Conservation (phyloP, 805 yeast genomes). For the Lipomyces lipofer region DNA sequence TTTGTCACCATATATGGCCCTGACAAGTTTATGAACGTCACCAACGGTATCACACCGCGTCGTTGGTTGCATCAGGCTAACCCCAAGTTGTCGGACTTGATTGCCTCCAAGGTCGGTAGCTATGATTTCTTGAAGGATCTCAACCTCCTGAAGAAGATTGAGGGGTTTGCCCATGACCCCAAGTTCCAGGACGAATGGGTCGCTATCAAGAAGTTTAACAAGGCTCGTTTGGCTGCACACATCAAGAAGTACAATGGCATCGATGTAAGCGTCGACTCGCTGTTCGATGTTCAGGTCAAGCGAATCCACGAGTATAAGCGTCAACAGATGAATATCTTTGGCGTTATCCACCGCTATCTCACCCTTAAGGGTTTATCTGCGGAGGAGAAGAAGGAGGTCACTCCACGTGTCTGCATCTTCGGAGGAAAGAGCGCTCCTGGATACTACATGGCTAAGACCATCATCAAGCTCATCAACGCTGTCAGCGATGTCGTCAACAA, state of each 20-base stretch:
- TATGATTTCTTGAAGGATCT: slow-evolving; percentile 70
- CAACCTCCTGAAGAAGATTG: slow-evolving; percentile 64
- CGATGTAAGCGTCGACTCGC: slow-evolving; percentile 66
- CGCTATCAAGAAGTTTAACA: slow-evolving; percentile 67
- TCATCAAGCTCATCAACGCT: slow-evolving; percentile 79
- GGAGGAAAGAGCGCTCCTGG: slow-evolving; percentile 99
- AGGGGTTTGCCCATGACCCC: slow-evolving; percentile 64
- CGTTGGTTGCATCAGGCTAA: slow-evolving; percentile 95
- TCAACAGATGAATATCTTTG: slow-evolving; percentile 89
- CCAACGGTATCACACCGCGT: slow-evolving; percentile 95
- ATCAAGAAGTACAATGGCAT: slow-evolving; percentile 65
- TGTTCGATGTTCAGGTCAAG: slow-evolving; percentile 91
- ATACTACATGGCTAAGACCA: slow-evolving; percentile 89
- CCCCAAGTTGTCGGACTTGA: slow-evolving; percentile 73
- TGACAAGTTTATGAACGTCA: slow-evolving; percentile 85
- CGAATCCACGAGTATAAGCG: slow-evolving; percentile 95
- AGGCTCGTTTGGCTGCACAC: slow-evolving; percentile 62
- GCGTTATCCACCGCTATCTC: slow-evolving; percentile 80
- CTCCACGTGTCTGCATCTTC: slow-evolving; percentile 76
- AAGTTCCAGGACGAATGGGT: slow-evolving; percentile 72
- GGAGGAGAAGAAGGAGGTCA: slow-evolving; percentile 60
- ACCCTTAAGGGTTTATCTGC: slow-evolving; percentile 67
- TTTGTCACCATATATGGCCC: slow-evolving; percentile 80
- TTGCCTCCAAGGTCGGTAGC: slow-evolving; percentile 68
- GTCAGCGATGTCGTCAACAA: slow-evolving; percentile 79